Evolutionary conservation across 1,284 basidiomycete species (phyloP), one percentile per base, ranked within the genome.

Genomic region (Paramarasmius palmivorus): DNA sequence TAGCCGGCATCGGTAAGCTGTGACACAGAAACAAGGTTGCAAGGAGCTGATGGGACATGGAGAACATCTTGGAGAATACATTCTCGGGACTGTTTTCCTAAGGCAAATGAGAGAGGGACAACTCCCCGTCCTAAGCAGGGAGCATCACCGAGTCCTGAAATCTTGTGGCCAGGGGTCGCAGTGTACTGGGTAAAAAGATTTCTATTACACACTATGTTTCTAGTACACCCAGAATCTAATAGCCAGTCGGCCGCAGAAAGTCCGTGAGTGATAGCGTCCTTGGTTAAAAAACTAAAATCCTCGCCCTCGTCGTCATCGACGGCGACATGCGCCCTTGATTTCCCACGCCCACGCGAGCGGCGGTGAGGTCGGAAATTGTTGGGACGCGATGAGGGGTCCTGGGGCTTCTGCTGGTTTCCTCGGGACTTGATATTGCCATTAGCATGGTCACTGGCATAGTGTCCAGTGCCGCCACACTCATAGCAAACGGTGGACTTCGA

Each of bases 1-100:
- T 73, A 55, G 61, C 62, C 17, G 62, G 70, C 49, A 29, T 67
- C 2, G 57, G 52, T 5, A 49, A 51, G 20, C 44, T 55, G 2
- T 29, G 53, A 59, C 25, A 65, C 68, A 56, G 68, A 68, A 40
- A 40, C 65, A 50, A 41, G 35, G 17, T 17, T 41, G 19, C 17
- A 17, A 15, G 35, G 35, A 12, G 19, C 50, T 32, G 32, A 15
- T 23, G 3, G 26, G 17, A 50, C 34, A 25, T 39, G 40, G 4
- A 47, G 37, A 17, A 20, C 25, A 4, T 48, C 17, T 3, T n/a
- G 3, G 19, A 53, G 32, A 3, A 26, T 44, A 7, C 38, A n/a
- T 7, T 48, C 23, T 22, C 15, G 29, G 6, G 37, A 15, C n/a
- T 19, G 37, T 15, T 4, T 38, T 15, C 37, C 37, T 15, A n/a